Conservation (phyloP, 495 filamentous ascomycete genomes). For the Trichoderma orchidacearum region DNA sequence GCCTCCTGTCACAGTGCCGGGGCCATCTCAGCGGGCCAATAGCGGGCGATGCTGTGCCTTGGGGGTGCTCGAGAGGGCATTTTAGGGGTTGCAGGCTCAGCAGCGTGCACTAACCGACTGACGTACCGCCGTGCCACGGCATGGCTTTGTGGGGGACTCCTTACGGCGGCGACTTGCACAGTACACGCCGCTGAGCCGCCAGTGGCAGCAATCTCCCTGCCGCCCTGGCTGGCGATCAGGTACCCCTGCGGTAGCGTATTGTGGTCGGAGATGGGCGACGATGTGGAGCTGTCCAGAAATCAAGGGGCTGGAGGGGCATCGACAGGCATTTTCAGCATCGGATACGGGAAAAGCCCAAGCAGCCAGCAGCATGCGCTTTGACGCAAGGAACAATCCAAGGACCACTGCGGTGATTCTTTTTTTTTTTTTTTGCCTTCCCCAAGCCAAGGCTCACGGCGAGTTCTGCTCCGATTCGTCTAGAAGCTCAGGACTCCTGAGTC, state of each 20-base stretch:
- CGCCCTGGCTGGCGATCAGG: not conserved
- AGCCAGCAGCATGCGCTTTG: too few relatives aligned
- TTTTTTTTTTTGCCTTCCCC: not conserved
- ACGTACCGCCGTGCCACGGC: not conserved
- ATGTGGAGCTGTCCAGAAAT: constrained; percentile 1
- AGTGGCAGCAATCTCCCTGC: not conserved
- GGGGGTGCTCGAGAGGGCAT: not conserved
- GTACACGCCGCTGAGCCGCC: not conserved
- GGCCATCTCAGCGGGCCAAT: not conserved
- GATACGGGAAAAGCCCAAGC: not conserved
- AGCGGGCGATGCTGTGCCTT: not conserved
- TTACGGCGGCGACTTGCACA: not conserved
- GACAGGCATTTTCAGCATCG: not conserved
- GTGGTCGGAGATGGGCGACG: not conserved
- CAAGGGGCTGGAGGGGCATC: not conserved
- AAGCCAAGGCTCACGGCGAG: not conserved
- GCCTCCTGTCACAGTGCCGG: not conserved
- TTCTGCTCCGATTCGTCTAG: not conserved
- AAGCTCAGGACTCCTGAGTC: not conserved
- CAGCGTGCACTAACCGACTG: not conserved
- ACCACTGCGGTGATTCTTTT: too few relatives aligned
- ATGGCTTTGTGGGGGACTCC: not conserved
- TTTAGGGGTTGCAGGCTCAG: not conserved
- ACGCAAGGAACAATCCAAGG: not conserved
- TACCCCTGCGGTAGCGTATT: not conserved